Base-by-base conservation (phyloP, 176 grass and related monocot species). In the Thinopyrum elongatum region DNA sequence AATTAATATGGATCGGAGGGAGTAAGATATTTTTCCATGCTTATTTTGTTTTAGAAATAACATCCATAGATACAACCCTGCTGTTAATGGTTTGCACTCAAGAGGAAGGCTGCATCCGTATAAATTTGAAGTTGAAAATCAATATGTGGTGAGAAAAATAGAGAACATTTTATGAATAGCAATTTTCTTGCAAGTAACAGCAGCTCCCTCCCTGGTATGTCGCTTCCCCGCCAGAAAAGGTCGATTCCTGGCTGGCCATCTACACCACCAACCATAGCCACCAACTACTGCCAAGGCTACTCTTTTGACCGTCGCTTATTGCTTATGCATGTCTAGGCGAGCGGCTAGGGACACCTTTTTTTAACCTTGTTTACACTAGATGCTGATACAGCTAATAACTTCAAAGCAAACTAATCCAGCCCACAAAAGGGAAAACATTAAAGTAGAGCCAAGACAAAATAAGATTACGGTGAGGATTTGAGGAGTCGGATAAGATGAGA, bases 41-140 rank as follows among this genome's bases (percentile, higher is more conserved):
- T 66, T 5, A 62, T 44, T 70, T 72, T 60, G 15, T 41, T 59
- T 8, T 27, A 28, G 33, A 72, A 39, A 77, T 70, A 83, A 51
- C 14, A 59, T 75, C 72, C 42, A 49, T 51, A 29, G 4, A 49
- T 16, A 88, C 3, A 78, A 63, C 35, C 38, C 78, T 38, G 27
- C 83, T 38, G 35, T 51, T 82, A 61, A 60, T 73, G 73, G 68
- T 61, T 61, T 72, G 39, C n/a, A 84, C 10, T 46, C 23, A 74
- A 27, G 53, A 49, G 71, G 46, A 68, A 75, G 14, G 72, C 72
- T 51, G 47, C 33, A 69, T 69, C 67, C 27, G 15, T 65, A 65
- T 27, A 65, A 65, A 65, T 29, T 65, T 16, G 4, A 65, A 65
- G 63, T 28, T 30, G 5, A 64, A 28, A 64, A 64, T 64, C 10